Evolutionary conservation across 345 rosid species (phyloP).

Genomic region (Triadica sebifera): DNA sequence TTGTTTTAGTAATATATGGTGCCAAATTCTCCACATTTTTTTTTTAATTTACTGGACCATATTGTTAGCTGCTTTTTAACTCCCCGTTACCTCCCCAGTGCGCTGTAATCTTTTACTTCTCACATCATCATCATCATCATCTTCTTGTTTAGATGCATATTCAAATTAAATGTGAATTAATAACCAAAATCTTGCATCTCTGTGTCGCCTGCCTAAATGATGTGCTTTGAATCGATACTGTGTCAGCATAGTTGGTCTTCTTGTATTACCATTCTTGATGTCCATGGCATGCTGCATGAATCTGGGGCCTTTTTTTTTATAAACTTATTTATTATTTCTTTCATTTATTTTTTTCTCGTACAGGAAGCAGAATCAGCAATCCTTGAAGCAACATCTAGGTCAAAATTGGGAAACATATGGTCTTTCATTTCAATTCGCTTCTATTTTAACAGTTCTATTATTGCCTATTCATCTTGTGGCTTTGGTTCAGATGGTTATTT

Average conservation of each 20-base stretch:
- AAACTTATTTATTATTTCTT: neutral
- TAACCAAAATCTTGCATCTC: neutral
- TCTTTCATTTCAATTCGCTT: slow-evolving; percentile 21
- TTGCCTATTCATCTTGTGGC: neutral
- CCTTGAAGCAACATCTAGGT: slow-evolving; percentile 78
- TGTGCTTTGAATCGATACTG: too few species aligned
- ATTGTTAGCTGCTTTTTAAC: neutral
- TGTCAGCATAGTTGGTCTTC: neutral
- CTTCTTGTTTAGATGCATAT: neutral
- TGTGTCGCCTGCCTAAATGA: too few species aligned
- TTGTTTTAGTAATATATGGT: neutral
- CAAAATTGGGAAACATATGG: slow-evolving; percentile 82
- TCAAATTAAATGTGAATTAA: too few species aligned
- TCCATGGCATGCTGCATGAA: neutral
- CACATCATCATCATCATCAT: neutral
- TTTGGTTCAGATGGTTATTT: neutral
- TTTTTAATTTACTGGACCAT: neutral
- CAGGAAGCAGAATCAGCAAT: slow-evolving; percentile 94
- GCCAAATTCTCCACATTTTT: neutral
- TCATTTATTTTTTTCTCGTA: slow-evolving; percentile 9
- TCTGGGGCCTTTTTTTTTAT: neutral
- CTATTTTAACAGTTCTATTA: neutral
- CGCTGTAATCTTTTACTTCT: neutral
- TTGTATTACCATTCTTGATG: neutral
- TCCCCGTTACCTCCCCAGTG: neutral